These are phyloP conservation scores for Chaetomidium leptoderma DNA, from an alignment of 495 filamentous ascomycete species.

Conservation along the genomic window DNA sequence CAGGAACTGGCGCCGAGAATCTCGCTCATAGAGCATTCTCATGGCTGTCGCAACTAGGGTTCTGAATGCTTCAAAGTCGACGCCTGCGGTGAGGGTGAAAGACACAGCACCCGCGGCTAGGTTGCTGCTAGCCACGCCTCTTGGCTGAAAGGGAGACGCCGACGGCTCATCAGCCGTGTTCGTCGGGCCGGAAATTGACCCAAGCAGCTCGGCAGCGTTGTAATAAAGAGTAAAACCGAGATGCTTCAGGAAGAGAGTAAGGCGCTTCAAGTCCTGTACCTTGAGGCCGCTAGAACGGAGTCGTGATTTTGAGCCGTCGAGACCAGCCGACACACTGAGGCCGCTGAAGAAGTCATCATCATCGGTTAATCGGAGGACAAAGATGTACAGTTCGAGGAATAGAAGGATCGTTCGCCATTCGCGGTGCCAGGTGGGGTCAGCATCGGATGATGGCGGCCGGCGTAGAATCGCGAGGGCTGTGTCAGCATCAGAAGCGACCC, in stretches of 20 bases:
- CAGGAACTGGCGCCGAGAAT: conserved; percentile 83
- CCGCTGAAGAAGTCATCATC: conserved; percentile 75
- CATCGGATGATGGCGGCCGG: conserved; percentile 25
- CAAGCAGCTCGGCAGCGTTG: conserved; percentile 59
- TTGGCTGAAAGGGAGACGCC: not conserved
- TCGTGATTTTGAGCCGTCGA: conserved; percentile 24
- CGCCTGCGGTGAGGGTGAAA: conserved; percentile 43
- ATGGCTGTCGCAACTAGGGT: conserved; percentile 77
- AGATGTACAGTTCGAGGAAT: conserved; percentile 91
- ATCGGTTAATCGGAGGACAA: conserved; percentile 85
- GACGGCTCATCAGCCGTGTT: conserved; percentile 1
- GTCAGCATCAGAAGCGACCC: conserved; percentile 47
- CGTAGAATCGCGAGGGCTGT: conserved; percentile 23
- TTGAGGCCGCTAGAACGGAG: conserved; percentile 64
- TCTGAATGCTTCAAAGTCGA: conserved; percentile 75
- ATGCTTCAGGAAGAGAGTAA: conserved; percentile 86
- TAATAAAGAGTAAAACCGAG: conserved; percentile 90
- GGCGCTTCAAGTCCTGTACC: conserved; percentile 62
- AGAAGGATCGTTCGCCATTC: conserved; percentile 88
- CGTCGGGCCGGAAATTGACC: conserved; percentile 2
- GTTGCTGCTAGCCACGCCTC: not conserved
- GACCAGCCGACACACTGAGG: conserved; percentile 17
- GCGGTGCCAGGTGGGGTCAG: conserved; percentile 43
- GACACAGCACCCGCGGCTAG: not conserved
- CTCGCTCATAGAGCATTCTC: conserved; percentile 86